phyloP scores from a whole-genome alignment of 192 early-diverging fungal genomes.

The Entomortierella chlamydospora region DNA sequence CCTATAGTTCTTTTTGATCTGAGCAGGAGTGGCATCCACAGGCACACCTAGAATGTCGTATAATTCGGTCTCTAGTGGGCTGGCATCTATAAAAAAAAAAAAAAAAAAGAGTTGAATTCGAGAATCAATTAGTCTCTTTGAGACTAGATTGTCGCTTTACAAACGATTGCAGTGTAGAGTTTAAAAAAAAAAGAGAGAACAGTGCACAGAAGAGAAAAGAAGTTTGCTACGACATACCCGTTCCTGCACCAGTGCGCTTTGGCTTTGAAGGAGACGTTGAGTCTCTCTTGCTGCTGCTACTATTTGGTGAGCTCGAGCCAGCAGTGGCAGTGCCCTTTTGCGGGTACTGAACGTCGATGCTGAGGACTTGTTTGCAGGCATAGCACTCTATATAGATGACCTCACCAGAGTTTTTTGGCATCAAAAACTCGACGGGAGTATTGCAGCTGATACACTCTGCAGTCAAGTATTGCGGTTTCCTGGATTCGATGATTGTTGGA shows the following conservation, averaged over 20 bases:
- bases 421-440: conserved; percentile 63
- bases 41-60: conserved; percentile 90
- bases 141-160: no score
- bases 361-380: conserved; percentile 60
- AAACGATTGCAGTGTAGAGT: no score
- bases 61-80: conserved; percentile 85
- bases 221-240: conserved; percentile 13
- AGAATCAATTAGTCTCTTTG: no score
- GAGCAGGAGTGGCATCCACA: conserved; percentile 77
- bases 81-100: conserved; percentile 64
- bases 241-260: conserved; percentile 40
- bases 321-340: conserved; percentile 43
- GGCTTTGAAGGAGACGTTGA: conserved; percentile 14
- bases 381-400: conserved; percentile 66
- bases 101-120: not conserved
- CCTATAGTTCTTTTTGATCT: conserved; percentile 96
- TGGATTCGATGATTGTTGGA: conserved; percentile 58
- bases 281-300: conserved; percentile 28
- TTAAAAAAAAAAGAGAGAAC: conserved; percentile 2
- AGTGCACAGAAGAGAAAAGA: not conserved
- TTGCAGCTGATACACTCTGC: conserved; percentile 63
- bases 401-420: conserved; percentile 35
- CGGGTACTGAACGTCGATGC: conserved; percentile 55
- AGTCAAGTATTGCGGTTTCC: conserved; percentile 66
- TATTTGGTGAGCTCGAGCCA: conserved; percentile 8